These are phyloP conservation scores for Boletus edulis DNA, from an alignment of 768 basidiomycete genomes.

Conservation along the genomic window DNA sequence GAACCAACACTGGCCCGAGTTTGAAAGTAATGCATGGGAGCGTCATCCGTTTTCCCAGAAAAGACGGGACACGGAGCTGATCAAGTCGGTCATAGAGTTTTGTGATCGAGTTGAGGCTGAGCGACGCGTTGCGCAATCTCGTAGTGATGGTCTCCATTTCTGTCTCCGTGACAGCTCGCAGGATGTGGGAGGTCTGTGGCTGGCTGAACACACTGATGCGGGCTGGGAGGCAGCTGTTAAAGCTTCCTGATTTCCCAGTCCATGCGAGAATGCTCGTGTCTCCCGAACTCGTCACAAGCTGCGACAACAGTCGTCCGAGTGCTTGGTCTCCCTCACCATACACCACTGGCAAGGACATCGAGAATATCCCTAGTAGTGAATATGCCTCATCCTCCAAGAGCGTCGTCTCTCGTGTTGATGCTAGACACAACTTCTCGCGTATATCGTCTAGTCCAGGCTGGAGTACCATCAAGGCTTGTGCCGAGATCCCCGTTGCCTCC, in stretches of 20 bases:
- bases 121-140: neutral
- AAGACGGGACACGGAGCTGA: neutral
- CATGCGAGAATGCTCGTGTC: neutral
- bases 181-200: neutral
- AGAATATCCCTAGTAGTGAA: neutral
- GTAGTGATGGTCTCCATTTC: neutral
- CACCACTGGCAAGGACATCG: neutral
- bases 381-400: neutral
- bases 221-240: neutral
- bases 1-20: neutral
- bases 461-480: too few species aligned
- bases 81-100: neutral
- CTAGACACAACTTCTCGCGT: neutral
- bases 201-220: neutral
- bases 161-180: neutral
- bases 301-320: neutral
- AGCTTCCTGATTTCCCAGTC: neutral
- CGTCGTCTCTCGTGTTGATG: neutral
- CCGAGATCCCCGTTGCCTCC: too few species aligned
- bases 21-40: neutral
- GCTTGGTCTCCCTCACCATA: neutral
- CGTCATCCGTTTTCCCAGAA: neutral
- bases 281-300: neutral
- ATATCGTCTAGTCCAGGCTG: neutral
- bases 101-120: too few species aligned